These are phyloP conservation scores for Bacidia gigantensis DNA, from an alignment of 495 filamentous ascomycete genomes.

Conservation along the genomic window DNA sequence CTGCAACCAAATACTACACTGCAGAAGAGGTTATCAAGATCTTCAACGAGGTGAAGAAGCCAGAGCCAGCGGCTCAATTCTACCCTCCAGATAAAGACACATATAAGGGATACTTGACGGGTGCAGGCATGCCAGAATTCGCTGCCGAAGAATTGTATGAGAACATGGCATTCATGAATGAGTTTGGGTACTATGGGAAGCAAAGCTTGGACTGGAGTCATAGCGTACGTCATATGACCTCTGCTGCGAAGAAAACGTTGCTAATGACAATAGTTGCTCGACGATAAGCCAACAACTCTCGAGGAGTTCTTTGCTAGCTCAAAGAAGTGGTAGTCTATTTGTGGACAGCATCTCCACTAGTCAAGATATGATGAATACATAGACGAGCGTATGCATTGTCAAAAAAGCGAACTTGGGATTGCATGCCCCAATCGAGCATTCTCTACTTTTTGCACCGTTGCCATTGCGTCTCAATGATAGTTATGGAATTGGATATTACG, in stretches of 20 bases:
- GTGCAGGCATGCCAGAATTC: constrained; percentile 26
- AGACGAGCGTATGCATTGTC: too few species aligned
- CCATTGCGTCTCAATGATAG: too few species aligned
- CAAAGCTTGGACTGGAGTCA: constrained; percentile 12
- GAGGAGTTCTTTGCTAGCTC: constrained; percentile 12
- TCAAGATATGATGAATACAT: too few species aligned
- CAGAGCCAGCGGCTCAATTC: constrained; percentile 32
- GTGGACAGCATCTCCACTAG: neutral
- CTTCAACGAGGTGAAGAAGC: constrained; percentile 35
- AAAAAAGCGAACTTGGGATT: too few species aligned
- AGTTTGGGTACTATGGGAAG: constrained; percentile 40
- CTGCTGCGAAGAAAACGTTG: neutral
- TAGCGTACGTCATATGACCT: constrained; percentile 4
- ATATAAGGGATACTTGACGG: constrained; percentile 31
- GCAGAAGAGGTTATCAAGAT: constrained; percentile 31
- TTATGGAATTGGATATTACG: too few species aligned
- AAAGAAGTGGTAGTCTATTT: neutral
- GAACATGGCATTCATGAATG: constrained; percentile 36
- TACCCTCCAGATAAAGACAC: constrained; percentile 30
- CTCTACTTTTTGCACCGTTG: too few species aligned
- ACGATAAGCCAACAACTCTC: constrained; percentile 16
- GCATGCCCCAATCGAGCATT: too few species aligned
- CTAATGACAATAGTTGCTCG: constrained; percentile 9
- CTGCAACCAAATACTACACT: constrained; percentile 38
- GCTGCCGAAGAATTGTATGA: constrained; percentile 38